These are phyloP conservation scores for Monosporascus sp. DNA, from an alignment of 2,329 filamentous ascomycete species.

Conservation along the genomic window DNA sequence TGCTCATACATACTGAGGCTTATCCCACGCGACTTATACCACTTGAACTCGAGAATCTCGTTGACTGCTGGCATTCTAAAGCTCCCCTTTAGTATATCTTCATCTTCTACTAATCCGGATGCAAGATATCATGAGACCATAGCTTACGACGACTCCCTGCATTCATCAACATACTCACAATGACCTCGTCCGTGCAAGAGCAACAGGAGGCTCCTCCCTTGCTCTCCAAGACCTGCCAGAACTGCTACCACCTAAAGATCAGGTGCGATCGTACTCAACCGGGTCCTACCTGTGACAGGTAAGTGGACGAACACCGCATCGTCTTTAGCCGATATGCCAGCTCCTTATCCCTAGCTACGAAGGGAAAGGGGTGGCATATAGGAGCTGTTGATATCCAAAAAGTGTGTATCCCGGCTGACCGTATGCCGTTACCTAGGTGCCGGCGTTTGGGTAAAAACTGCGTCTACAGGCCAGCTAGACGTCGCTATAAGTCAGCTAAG, in stretches of 20 bases:
- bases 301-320: not conserved
- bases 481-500: constrained; percentile 1
- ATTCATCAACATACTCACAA: not conserved
- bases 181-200: not conserved
- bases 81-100: no score
- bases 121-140: not conserved
- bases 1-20: no score
- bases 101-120: no score
- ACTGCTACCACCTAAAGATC: constrained; percentile 5
- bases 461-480: constrained; percentile 1
- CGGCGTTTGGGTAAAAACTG: constrained; percentile 3
- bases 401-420: not conserved
- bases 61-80: no score
- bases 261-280: constrained; percentile 1
- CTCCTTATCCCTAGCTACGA: no score
- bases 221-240: constrained; percentile 3
- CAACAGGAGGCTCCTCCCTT: not conserved
- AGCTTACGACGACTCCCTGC: not conserved
- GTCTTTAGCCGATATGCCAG: not conserved
- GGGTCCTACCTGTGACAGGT: constrained; percentile 3
- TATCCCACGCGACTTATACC: no score
- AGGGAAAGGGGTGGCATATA: no score
- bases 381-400: no score
- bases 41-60: no score
- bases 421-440: not conserved